A percentile compares a stretch with the other conserved stretches of the same genome.
phyloP scores from a whole-genome alignment of 768 basidiomycete genomes.

The Suillus bovinus region DNA sequence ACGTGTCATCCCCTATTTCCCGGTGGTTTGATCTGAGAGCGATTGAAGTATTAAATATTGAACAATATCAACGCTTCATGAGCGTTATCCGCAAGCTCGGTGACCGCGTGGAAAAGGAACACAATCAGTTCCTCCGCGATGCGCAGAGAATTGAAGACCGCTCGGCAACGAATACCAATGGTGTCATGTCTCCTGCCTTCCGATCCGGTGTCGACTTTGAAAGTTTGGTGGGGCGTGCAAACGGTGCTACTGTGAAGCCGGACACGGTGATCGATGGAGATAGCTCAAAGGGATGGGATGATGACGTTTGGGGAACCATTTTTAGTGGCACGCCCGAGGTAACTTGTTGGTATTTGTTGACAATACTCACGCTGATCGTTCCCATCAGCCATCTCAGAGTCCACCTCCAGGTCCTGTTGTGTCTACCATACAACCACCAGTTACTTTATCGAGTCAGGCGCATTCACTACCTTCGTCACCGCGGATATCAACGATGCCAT shows the following conservation, averaged over 20 bases:
- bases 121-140: slow-evolving; percentile 89
- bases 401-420: slow-evolving; percentile 23
- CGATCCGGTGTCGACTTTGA: slow-evolving; percentile 80
- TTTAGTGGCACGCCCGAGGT: slow-evolving; percentile 46
- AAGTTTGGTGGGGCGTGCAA: slow-evolving; percentile 70
- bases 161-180: slow-evolving; percentile 50
- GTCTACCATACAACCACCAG: neutral
- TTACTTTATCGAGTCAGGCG: slow-evolving; percentile 18
- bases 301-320: slow-evolving; percentile 85
- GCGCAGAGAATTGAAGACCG: slow-evolving; percentile 88
- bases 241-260: slow-evolving; percentile 45
- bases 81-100: slow-evolving; percentile 71
- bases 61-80: slow-evolving; percentile 96
- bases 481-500: slow-evolving; percentile 31
- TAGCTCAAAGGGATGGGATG: slow-evolving; percentile 61
- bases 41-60: slow-evolving; percentile 65
- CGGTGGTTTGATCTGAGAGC: slow-evolving; percentile 9
- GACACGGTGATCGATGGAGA: slow-evolving; percentile 37
- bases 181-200: slow-evolving; percentile 35
- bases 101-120: slow-evolving; percentile 90
- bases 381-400: slow-evolving; percentile 17
- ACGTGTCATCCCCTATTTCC: slow-evolving; percentile 30
- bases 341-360: slow-evolving; percentile 9
- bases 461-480: slow-evolving; percentile 44
- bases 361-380: neutral